phyloP scores from a whole-genome alignment of 2,329 filamentous ascomycete genomes.

The Fusarium chuoi region DNA sequence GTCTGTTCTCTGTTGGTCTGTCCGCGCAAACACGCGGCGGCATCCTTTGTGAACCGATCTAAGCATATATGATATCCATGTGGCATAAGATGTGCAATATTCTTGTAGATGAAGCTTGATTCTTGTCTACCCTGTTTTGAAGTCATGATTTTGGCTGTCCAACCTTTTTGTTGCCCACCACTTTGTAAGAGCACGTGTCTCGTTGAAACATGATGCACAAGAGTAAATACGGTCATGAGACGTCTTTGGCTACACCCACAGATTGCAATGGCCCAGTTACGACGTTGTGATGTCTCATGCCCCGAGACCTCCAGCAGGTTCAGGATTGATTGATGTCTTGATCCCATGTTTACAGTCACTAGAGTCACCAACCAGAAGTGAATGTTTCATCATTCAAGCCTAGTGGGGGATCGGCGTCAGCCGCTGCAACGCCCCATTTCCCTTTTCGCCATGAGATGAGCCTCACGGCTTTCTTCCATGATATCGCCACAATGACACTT shows the following conservation, averaged over 20 bases:
- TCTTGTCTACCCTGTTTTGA: neutral
- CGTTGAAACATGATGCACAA: conserved; percentile 10
- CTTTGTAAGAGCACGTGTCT: conserved; percentile 33
- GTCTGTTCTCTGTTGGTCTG: neutral
- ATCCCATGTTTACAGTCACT: neutral
- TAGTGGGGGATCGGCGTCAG: conserved; percentile 37
- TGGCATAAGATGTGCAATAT: conserved; percentile 16
- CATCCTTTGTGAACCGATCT: conserved; percentile 16
- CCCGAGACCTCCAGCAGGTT: conserved; percentile 10
- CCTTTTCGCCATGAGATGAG: conserved; percentile 13
- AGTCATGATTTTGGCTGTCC: neutral
- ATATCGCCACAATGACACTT: conserved; percentile 25
- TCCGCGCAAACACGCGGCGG: neutral
- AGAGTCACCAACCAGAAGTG: conserved; percentile 8
- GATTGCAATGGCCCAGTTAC: conserved; percentile 25
- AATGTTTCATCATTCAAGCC: neutral
- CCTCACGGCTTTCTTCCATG: conserved; percentile 38
- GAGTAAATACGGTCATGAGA: conserved; percentile 30
- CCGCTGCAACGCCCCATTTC: conserved; percentile 23
- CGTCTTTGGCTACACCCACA: conserved; percentile 27
- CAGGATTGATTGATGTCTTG: conserved; percentile 16
- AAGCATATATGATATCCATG: conserved; percentile 7
- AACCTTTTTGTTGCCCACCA: conserved; percentile 19
- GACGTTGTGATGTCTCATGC: conserved; percentile 14
- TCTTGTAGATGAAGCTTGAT: neutral